Evolutionary conservation across 73 alveolate species (phyloP).

Genomic region (Tetrahymena elliotti): DNA sequence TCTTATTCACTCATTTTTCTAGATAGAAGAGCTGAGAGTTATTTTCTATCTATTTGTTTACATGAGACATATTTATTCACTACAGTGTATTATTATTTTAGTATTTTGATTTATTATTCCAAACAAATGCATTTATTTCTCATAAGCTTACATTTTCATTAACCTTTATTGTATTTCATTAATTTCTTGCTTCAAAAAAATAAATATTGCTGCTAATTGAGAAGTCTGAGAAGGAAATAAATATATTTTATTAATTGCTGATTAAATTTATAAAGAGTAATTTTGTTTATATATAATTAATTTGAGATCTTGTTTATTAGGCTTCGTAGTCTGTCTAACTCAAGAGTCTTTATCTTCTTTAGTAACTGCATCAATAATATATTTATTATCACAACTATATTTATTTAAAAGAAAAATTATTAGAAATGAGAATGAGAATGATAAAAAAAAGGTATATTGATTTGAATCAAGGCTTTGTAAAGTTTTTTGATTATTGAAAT

Average conservation of each 20-base stretch:
- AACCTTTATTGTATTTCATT: too few species aligned
- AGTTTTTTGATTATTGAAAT: neutral
- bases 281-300: neutral
- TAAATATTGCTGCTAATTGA: neutral
- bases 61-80: neutral
- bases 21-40: too few species aligned
- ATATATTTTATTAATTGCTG: neutral
- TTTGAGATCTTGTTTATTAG: neutral
- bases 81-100: neutral
- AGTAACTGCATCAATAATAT: slow-evolving; percentile 28
- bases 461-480: neutral
- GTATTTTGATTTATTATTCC: neutral
- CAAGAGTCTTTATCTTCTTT: slow-evolving; percentile 17
- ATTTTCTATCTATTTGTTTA: too few species aligned
- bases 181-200: neutral
- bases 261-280: neutral
- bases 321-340: neutral
- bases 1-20: neutral
- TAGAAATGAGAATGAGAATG: neutral
- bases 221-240: neutral
- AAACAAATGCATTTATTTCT: neutral
- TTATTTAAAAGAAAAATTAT: neutral
- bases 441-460: neutral
- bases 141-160: neutral
- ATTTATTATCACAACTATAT: slow-evolving; percentile 32